Evolutionary conservation across 2,329 filamentous ascomycete genomes (phyloP).

Genomic region (Colletotrichum australisinense): DNA sequence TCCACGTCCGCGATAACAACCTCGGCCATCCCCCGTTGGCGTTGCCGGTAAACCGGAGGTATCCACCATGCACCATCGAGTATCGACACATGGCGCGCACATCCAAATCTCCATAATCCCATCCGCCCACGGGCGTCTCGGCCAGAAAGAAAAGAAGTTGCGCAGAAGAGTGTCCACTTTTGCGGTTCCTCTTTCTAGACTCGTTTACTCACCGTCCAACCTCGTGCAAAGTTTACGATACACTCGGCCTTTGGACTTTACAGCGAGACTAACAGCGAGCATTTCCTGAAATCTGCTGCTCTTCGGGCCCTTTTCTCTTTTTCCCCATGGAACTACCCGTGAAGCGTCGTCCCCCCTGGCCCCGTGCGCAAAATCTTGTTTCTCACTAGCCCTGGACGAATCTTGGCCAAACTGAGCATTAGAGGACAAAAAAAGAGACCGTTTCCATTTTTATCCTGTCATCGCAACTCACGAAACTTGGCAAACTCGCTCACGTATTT

Average conservation of each 20-base stretch:
- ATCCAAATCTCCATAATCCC: constrained; percentile 1
- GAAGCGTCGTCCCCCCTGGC: not conserved
- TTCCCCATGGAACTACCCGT: not conserved
- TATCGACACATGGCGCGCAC: not conserved
- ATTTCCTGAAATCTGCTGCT: not conserved
- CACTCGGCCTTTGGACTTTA: not conserved
- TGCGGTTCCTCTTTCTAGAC: not conserved
- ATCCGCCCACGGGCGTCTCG: not conserved
- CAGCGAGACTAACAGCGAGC: constrained; percentile 13
- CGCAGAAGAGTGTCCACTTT: not conserved
- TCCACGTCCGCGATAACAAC: constrained; percentile 12
- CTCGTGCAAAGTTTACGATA: not conserved
- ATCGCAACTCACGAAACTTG: not conserved
- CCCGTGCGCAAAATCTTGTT: not conserved
- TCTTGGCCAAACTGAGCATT: not conserved
- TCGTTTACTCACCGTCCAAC: not conserved
- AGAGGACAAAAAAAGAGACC: not conserved
- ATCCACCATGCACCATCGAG: not conserved
- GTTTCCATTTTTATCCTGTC: not conserved
- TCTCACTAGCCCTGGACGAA: not conserved
- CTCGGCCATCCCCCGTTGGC: constrained; percentile 30
- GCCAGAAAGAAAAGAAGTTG: not conserved
- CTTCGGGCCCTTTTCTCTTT: not conserved
- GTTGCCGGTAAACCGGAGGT: constrained; percentile 15
- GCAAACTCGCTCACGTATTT: not conserved